Conservation (phyloP, 2,329 filamentous ascomycete species). For the Stemphylium lycopersici region DNA sequence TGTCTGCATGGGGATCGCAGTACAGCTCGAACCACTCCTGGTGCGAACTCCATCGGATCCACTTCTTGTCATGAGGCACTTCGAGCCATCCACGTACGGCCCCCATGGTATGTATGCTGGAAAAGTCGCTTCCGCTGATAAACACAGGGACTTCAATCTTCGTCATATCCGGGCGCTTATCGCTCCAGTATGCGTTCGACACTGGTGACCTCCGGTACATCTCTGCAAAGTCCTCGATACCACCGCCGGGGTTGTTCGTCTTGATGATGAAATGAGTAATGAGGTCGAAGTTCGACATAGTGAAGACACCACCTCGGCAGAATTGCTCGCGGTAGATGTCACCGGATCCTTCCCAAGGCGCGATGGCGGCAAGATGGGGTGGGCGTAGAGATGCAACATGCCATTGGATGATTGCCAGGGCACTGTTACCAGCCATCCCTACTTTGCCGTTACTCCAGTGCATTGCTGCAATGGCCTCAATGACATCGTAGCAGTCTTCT, state of each 20-base stretch:
- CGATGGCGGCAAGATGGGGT: slow-evolving; percentile 51
- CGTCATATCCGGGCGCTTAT: slow-evolving; percentile 18
- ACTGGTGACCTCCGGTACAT: slow-evolving; percentile 7
- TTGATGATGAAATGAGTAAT: slow-evolving; percentile 10
- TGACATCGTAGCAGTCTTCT: slow-evolving; percentile 28
- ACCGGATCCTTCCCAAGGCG: slow-evolving; percentile 55
- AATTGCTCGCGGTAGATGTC: slow-evolving; percentile 18
- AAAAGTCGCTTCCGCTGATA: slow-evolving; percentile 18
- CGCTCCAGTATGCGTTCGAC: slow-evolving; percentile 17
- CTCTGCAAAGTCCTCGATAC: slow-evolving; percentile 6
- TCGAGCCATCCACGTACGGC: slow-evolving; percentile 15
- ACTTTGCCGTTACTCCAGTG: slow-evolving; percentile 54
- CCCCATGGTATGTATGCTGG: slow-evolving; percentile 17
- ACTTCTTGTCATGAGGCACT: slow-evolving; percentile 10
- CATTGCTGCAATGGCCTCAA: slow-evolving; percentile 41
- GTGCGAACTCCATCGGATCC: slow-evolving; percentile 8
- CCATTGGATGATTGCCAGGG: slow-evolving; percentile 51
- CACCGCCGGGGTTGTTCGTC: slow-evolving; percentile 4
- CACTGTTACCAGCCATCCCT: slow-evolving; percentile 53
- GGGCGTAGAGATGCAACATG: slow-evolving; percentile 52
- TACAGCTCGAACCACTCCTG: slow-evolving; percentile 30
- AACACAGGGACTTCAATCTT: slow-evolving; percentile 19
- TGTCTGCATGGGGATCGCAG: slow-evolving; percentile 3
- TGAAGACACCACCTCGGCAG: slow-evolving; percentile 17
- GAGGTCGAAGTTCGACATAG: slow-evolving; percentile 6